A percentile compares a stretch with the other conserved stretches of the same genome.
phyloP scores from a whole-genome alignment of 768 basidiomycete species.

The Paxillus rubicundulus region DNA sequence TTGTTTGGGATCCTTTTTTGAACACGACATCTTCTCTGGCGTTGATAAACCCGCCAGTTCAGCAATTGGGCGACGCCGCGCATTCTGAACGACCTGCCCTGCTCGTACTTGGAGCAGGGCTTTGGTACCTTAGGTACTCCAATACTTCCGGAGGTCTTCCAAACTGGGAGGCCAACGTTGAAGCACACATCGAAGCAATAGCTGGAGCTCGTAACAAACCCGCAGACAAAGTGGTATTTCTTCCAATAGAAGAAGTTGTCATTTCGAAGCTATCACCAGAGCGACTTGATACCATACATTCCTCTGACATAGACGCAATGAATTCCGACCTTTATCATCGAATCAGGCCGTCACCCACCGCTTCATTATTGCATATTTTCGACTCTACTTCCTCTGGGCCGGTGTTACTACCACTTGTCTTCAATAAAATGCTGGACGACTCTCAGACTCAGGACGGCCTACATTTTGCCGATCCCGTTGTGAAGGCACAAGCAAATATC shows the following conservation, averaged over 20 bases:
- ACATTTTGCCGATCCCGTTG: constrained; percentile 66
- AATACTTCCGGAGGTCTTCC: constrained; percentile 69
- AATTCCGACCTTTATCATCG: constrained; percentile 81
- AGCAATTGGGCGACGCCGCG: constrained; percentile 1
- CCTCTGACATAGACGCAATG: constrained; percentile 86
- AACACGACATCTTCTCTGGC: constrained; percentile 58
- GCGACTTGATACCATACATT: constrained; percentile 65
- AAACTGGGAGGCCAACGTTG: constrained; percentile 75
- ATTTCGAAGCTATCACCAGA: constrained; percentile 60
- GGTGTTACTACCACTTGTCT: constrained; percentile 68
- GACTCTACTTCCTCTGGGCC: constrained; percentile 24
- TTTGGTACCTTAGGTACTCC: constrained; percentile 86
- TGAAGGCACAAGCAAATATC: constrained; percentile 70
- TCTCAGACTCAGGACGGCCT: constrained; percentile 81
- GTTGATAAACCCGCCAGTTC: constrained; percentile 34
- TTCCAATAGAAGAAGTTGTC: constrained; percentile 77
- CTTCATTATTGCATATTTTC: constrained; percentile 31
- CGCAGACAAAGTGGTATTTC: constrained; percentile 72
- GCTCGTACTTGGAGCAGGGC: constrained; percentile 79
- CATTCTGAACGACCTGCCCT: constrained; percentile 49
- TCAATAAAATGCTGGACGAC: constrained; percentile 76
- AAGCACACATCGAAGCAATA: constrained; percentile 56
- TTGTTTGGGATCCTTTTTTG: constrained; percentile 87
- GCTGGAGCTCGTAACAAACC: constrained; percentile 36
- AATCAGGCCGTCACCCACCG: constrained; percentile 39